Base-by-base conservation (phyloP, 2,329 filamentous ascomycete species). In the Epichloe glyceriae region DNA sequence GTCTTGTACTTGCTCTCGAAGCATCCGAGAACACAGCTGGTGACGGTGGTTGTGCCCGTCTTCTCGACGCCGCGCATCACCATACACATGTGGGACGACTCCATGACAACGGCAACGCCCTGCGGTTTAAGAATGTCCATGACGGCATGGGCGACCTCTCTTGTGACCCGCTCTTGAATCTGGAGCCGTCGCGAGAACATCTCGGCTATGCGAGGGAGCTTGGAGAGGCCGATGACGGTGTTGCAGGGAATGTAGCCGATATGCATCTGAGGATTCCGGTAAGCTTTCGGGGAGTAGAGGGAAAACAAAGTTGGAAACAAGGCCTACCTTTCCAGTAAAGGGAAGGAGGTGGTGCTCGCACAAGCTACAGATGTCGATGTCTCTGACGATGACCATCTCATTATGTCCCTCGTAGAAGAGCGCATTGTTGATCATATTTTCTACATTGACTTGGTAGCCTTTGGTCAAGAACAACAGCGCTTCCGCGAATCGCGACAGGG, bases 311-410 rank as follows among this genome's bases (percentile, higher is more conserved):
- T n/a, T n/a, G 12, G 15, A 26, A 20, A 1, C 8, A 20, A 20
- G 19, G 12, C 17, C 11, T 73, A 90, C 88, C 80, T 95, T 97
- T 61, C 93, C 93, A 3, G 80, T 91, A 62, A 98, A 98, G 0
- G 93, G 93, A 7, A 98, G 91, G 64, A 98, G 78, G 64, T 98
- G 93, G 67, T 98, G 93, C 72, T 98, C 93, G 73, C 93, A 98
- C 43, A 97, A 74, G 56, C 86, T 91, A 68, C 89, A 94, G 14
- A 97, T 80, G 64, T 96, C 90, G 61, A 98, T 97, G 62, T 97
- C 90, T 71, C 95, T 95, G 53, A 98, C 88, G 61, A 97, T 95
- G 33, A 98, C 89, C 71, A 98, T 79, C 69, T 98, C 93, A 62
- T 95, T 93, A 64, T 97, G 91, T 55, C 91, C 88, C 67, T 97